Evolutionary conservation across 2,329 filamentous ascomycete genomes (phyloP), one percentile per base, ranked within the genome.

Genomic region (Cephalotrichum gorgonifer): DNA sequence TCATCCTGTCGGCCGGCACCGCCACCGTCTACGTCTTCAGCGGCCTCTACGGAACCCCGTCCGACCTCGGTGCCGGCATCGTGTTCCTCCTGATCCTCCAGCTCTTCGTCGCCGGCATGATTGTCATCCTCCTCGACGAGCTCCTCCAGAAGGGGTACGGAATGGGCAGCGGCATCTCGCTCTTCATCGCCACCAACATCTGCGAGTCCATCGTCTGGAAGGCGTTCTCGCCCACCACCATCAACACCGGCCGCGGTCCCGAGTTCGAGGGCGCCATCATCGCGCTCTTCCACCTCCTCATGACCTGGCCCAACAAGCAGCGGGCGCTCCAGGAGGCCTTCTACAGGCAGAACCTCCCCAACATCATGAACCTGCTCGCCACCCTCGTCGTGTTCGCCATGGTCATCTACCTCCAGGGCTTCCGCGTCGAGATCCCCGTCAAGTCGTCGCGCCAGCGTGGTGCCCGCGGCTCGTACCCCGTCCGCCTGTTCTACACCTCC

Each of bases 161-260:
- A 71, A 85, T 98, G 56, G 93, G 93, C 71, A 95, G 88, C 65
- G 93, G 93, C 73, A 98, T 98, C 68, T 97, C 91, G 44, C 86
- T 98, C 56, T 98, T 98, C 80, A 98, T 98, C 66, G 93, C 93
- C 58, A 98, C 93, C 76, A 97, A 97, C 81, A 97, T 98, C 64
- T 98, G 93, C 87, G 93, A 98, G 78, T 96, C 91, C 51, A 98
- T 98, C 70, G 86, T 98, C 75, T 98, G 93, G 93, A 96, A 96
- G 80, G 93, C 94, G 47, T 97, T 98, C 79, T 97, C 91, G 48
- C 94, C 94, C 50, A 97, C 90, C 53, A 97, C 93, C 65, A 94
- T 97, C 76, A 98, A 98, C 81, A 98, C 94, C 57, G 93, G 93
- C 59, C 89, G 93, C 79, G 93, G 93, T 53, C 94, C 94, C 61